A percentile compares a stretch with the other conserved stretches of the same genome.
These are phyloP conservation scores for Elaeis oleifera DNA, from an alignment of 202 grass and related monocot species.

Conservation along the genomic window DNA sequence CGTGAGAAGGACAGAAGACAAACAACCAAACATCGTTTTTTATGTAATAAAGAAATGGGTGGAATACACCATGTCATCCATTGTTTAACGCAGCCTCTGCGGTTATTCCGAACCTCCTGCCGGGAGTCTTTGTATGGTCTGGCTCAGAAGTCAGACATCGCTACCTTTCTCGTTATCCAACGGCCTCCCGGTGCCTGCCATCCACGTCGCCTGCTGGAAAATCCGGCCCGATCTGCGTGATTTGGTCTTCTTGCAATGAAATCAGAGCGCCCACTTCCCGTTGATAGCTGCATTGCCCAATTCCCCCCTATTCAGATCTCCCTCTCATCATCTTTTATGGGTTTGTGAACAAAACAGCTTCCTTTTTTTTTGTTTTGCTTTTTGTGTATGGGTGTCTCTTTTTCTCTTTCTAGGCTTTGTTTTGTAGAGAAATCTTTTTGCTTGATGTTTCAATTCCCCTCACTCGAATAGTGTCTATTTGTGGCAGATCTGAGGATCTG, in stretches of 20 bases:
- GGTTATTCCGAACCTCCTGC: no score
- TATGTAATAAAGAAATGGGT: no score
- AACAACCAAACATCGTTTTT: not conserved
- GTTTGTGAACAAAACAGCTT: not conserved
- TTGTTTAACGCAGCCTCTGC: not conserved
- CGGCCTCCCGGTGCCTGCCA: not conserved
- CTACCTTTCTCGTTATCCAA: conserved; percentile 1
- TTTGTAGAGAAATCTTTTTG: conserved; percentile 8
- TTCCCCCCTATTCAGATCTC: not conserved
- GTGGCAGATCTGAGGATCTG: conserved; percentile 31
- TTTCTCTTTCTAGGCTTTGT: conserved; percentile 9
- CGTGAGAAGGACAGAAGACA: conserved; percentile 29
- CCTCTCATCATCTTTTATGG: not conserved
- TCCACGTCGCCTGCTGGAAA: not conserved
- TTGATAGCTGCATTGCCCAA: not conserved
- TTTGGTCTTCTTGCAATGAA: not conserved
- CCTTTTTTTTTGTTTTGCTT: not conserved
- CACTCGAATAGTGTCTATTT: not conserved
- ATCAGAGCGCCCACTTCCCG: no score
- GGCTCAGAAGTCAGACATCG: no score
- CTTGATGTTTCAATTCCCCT: not conserved
- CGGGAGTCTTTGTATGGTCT: no score
- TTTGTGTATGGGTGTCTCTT: not conserved
- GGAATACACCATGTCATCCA: no score
- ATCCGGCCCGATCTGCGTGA: conserved; percentile 1